Evolutionary conservation across 768 basidiomycete species (phyloP).

Genomic region (Mycena rosella): DNA sequence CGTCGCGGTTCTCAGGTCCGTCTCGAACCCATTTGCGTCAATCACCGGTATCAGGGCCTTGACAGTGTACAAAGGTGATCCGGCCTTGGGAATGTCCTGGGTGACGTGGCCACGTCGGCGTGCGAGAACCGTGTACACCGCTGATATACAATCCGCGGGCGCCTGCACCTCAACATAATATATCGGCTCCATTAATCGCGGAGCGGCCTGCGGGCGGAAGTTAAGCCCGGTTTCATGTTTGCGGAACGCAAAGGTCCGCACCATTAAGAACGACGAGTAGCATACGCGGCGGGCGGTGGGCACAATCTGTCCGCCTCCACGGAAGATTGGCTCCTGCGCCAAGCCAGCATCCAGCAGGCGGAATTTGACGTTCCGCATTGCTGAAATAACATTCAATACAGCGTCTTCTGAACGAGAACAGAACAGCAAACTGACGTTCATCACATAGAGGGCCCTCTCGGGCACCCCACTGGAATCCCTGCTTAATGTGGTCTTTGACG

Average conservation of each 20-base stretch:
- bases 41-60: constrained; percentile 99
- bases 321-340: constrained; percentile 96
- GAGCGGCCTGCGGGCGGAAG: constrained; percentile 81
- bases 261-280: constrained; percentile 99
- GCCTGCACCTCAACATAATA: constrained; percentile 99
- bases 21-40: constrained; percentile 99
- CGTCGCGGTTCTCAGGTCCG: constrained; percentile 96
- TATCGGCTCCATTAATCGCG: constrained; percentile 95
- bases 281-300: constrained; percentile 99
- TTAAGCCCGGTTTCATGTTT: constrained; percentile 11
- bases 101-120: constrained; percentile 99
- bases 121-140: constrained; percentile 98
- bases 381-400: constrained; percentile 55
- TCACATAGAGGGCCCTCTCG: constrained; percentile 98
- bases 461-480: constrained; percentile 99
- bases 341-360: constrained; percentile 92
- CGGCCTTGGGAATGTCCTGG: constrained; percentile 97
- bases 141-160: constrained; percentile 98
- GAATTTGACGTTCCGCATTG: constrained; percentile 99
- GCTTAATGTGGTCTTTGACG: constrained; percentile 96
- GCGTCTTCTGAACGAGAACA: neutral
- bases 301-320: constrained; percentile 98
- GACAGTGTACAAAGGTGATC: constrained; percentile 97
- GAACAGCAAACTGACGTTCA: constrained; percentile 81
- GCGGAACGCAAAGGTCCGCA: constrained; percentile 53